Evolutionary conservation across 1,139 yeast species (phyloP), one percentile per base, ranked within the genome.

Genomic region (Saccharomyces hybrid): DNA sequence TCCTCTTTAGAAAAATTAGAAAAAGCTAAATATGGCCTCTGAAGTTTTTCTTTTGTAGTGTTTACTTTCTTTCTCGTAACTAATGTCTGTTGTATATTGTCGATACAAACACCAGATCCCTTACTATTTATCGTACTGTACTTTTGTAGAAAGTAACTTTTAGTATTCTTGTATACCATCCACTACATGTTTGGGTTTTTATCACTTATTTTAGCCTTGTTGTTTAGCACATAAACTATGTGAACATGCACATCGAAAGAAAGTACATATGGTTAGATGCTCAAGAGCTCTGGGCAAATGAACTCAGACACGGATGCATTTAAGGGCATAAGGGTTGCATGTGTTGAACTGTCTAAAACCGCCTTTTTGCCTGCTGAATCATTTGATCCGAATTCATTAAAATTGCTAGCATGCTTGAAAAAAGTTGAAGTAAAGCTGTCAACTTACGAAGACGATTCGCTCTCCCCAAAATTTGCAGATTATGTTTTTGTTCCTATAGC

Each of bases 401-500:
- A 58, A 14, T 61, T 77, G 6, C 55, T 71, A 1, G 60, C 66
- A 5, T 68, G 76, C 1, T 60, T 79, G 31, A 64, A 63, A 47
- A 67, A 64, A 2, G 59, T 77, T 7, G 69, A 72, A 46, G 44
- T 47, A 0, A 57, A 59, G 19, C 59, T 77, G 28, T 52, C 54
- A 4, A 49, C 58, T 11, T 50, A 59, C 8, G 53, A 56, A 4
- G 55, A 57, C 12, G 60, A 58, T 1, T 38, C 52, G 0, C 52
- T 74, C 3, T 71, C 81, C 0, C 61, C 73, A 0, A 73, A 72
- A 34, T 65, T 83, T 21, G 87, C 85, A 0, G 88, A 84, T 60
- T 83, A 83, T 58, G 74, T 84, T 2, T 83, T 82, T 65, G 78
- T 81, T 28, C 89, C 90, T 0, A 60, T 84, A 1, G 76, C 82